A percentile compares a stretch with the other conserved stretches of the same genome.
Evolutionary conservation across 192 early-diverging fungal genomes (phyloP).

Genomic region (Dimargaris cristalligena): DNA sequence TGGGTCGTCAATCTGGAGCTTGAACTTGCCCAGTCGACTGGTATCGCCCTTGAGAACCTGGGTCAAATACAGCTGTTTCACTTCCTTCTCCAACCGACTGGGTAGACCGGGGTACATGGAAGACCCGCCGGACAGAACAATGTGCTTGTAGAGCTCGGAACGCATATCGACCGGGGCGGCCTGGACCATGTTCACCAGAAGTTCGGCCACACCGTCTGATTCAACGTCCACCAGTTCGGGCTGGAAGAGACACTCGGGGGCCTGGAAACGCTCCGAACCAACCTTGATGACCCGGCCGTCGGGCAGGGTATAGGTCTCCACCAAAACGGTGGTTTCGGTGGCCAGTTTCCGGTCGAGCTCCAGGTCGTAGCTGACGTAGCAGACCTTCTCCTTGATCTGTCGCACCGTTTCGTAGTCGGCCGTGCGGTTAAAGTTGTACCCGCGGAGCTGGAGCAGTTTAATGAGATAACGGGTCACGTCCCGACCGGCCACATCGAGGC

Average conservation of each 20-base stretch:
- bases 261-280: constrained; percentile 94
- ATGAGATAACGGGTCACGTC: constrained; percentile 94
- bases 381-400: constrained; percentile 95
- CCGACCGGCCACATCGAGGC: constrained; percentile 90
- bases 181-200: constrained; percentile 86
- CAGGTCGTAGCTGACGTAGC: constrained; percentile 95
- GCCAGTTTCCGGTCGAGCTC: constrained; percentile 87
- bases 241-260: constrained; percentile 97
- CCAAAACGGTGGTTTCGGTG: constrained; percentile 89
- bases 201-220: constrained; percentile 79
- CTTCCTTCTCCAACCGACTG: constrained; percentile 91
- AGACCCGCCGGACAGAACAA: constrained; percentile 94
- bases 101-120: constrained; percentile 99
- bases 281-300: constrained; percentile 98
- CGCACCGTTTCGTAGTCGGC: constrained; percentile 97
- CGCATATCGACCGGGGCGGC: constrained; percentile 82
- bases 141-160: constrained; percentile 89
- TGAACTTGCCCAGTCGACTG: constrained; percentile 75
- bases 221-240: constrained; percentile 95
- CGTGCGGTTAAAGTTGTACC: constrained; percentile 93
- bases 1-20: constrained; percentile 94
- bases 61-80: constrained; percentile 88
- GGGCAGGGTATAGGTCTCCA: constrained; percentile 91
- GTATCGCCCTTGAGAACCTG: constrained; percentile 77
- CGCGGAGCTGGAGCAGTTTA: constrained; percentile 82